phyloP scores from a whole-genome alignment of 768 basidiomycete species.

The Mycena galericulata region DNA sequence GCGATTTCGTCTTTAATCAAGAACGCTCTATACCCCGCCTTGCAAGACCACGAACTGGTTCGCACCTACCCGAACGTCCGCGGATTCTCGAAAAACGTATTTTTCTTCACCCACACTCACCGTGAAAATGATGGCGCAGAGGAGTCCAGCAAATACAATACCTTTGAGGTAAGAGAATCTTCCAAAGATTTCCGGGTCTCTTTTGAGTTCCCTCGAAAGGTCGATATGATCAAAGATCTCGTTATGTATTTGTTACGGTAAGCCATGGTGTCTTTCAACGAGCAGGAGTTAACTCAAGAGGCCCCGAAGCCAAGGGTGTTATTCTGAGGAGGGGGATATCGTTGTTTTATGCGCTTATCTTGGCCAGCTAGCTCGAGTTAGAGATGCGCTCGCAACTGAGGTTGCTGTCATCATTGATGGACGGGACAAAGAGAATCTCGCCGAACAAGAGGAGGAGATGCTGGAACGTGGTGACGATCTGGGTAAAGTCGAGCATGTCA shows the following conservation, averaged over 20 bases:
- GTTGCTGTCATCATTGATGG: slow-evolving; percentile 79
- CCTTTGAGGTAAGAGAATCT: slow-evolving; percentile 64
- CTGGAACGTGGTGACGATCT: slow-evolving; percentile 37
- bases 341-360: slow-evolving; percentile 62
- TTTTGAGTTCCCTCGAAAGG: slow-evolving; percentile 42
- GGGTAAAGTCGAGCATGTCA: slow-evolving; percentile 56
- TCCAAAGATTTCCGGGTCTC: background rate
- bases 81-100: slow-evolving; percentile 73
- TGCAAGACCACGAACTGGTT: slow-evolving; percentile 70
- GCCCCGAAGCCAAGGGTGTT: slow-evolving; percentile 53
- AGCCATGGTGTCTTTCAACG: background rate
- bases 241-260: slow-evolving; percentile 58
- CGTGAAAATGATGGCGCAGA: slow-evolving; percentile 69
- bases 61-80: slow-evolving; percentile 63
- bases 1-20: slow-evolving; percentile 71
- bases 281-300: background rate
- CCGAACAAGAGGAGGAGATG: slow-evolving; percentile 62
- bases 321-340: slow-evolving; percentile 60
- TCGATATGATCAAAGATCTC: slow-evolving; percentile 57
- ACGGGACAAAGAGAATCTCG: slow-evolving; percentile 71
- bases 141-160: slow-evolving; percentile 78
- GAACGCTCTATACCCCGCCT: slow-evolving; percentile 68
- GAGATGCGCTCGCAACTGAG: slow-evolving; percentile 53
- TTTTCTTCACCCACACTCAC: slow-evolving; percentile 74
- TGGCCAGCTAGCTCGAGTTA: slow-evolving; percentile 56